Conservation (phyloP, 2,329 filamentous ascomycete species). For the Pseudogymnoascus sp. region DNA sequence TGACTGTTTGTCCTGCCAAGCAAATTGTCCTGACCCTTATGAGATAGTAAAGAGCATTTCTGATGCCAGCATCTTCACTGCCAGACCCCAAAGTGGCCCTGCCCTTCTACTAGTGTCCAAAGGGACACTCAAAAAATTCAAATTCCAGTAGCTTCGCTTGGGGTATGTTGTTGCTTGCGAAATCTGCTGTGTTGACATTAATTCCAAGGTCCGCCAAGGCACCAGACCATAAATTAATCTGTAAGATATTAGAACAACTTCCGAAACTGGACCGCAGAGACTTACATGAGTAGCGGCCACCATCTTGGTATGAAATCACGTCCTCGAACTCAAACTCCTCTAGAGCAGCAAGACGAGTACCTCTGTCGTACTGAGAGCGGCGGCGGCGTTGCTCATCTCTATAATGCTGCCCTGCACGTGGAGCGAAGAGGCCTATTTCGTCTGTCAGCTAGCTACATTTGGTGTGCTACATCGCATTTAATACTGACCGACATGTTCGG, state of each 20-base stretch:
- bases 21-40: not conserved
- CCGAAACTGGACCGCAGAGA: not conserved
- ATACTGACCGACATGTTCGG: conserved; percentile 67
- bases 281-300: conserved; percentile 50
- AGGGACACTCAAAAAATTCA: not conserved
- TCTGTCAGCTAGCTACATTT: conserved; percentile 12
- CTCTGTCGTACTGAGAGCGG: conserved; percentile 73
- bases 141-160: not conserved
- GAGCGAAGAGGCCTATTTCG: conserved; percentile 66
- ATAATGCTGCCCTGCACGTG: conserved; percentile 65
- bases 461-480: not conserved
- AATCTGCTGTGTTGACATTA: not conserved
- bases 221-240: not conserved
- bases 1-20: not conserved
- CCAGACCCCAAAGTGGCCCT: not conserved
- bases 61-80: not conserved
- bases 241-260: not conserved
- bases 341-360: conserved; percentile 60
- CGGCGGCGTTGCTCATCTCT: conserved; percentile 70
- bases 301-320: conserved; percentile 22
- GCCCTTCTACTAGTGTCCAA: not conserved
- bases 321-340: conserved; percentile 52
- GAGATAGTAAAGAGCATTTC: not conserved
- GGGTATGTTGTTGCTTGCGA: not conserved
- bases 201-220: not conserved